Base-by-base conservation (phyloP, 345 rosid genomes). In the Streptanthus diversifolius region DNA sequence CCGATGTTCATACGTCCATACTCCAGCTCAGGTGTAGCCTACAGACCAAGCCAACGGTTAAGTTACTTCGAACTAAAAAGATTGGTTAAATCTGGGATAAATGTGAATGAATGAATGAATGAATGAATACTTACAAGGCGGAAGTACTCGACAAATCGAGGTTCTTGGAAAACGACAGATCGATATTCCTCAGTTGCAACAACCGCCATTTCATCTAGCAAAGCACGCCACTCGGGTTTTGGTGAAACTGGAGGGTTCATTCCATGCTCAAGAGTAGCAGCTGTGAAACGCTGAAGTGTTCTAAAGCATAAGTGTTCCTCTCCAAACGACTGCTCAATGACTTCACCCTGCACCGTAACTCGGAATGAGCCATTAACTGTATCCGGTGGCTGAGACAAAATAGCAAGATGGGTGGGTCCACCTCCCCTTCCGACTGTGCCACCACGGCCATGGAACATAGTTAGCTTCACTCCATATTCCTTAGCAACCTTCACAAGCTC, bases 391-490 rank as follows among this genome's bases (percentile, higher is more conserved):
- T 95, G 99, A 80, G 99, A 95, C 84, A 92, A 76, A 66, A 92
- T 95, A 78, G 99, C 99, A 68, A 95, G 97, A 82, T 95, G 98
- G 48, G 98, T 92, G 19, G 99, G 99, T 53, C 99, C 98, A 63
- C 99, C 99, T 66, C 99, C 99, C 84, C 99, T 84, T 75, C 99
- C 99, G 21, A 95, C 98, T 1, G 98, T 95, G 41, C 99, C 99
- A 71, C 99, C 99, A 62, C 99, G 97, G 18, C 99, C 99, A 70
- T 95, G 99, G 83, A 95, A 95, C 98, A 95, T 92, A 5, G 99
- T 95, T 17, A 95, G 88, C 82, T 95, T 95, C 37, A 95, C 88
- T 37, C 98, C 96, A 66, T 40, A 88, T 55, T 86, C 9, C 83
- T 95, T 95, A 37, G 98, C 89, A 22, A 90, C 99, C 41, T 87